These are phyloP conservation scores for Oryza glumipatula DNA, from an alignment of 176 grass and related monocot species.

Conservation along the genomic window DNA sequence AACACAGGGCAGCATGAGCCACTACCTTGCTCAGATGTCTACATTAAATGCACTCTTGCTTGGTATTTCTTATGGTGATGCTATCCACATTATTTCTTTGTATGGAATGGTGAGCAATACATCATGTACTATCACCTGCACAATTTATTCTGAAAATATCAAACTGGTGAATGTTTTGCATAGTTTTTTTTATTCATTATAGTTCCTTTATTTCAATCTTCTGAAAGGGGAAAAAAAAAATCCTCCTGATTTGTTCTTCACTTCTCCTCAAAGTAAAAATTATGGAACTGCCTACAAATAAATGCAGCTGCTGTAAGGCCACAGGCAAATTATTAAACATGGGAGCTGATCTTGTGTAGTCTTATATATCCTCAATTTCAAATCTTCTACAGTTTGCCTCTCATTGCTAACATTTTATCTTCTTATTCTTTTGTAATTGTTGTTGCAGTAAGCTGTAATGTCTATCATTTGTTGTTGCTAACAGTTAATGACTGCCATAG, in stretches of 20 bases:
- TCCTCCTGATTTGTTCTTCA: not conserved
- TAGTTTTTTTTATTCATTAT: conserved; percentile 14
- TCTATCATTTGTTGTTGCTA: not conserved
- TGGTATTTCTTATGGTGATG: conserved; percentile 73
- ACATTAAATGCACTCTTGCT: conserved; percentile 78
- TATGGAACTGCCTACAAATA: not conserved
- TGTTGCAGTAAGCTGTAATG: conserved; percentile 2
- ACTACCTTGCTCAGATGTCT: conserved; percentile 82
- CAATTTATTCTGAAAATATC: conserved; percentile 17
- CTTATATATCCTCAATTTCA: not conserved
- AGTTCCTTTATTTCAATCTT: not conserved
- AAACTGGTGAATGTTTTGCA: not conserved
- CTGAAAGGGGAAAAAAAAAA: not conserved
- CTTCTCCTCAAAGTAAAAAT: not conserved
- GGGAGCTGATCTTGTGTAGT: not conserved
- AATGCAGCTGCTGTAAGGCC: not conserved
- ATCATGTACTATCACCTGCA: conserved; percentile 13
- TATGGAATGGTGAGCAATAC: conserved; percentile 79
- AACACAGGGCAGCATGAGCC: conserved; percentile 59
- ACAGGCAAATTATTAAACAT: not conserved
- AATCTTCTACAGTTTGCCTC: not conserved
- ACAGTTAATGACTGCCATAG: conserved; percentile 21
- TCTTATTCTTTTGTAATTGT: conserved; percentile 23
- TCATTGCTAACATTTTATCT: not conserved
- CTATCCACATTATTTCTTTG: conserved; percentile 89